phyloP scores from a whole-genome alignment of 257 asterid genomes.

The Marsdenia floribunda region DNA sequence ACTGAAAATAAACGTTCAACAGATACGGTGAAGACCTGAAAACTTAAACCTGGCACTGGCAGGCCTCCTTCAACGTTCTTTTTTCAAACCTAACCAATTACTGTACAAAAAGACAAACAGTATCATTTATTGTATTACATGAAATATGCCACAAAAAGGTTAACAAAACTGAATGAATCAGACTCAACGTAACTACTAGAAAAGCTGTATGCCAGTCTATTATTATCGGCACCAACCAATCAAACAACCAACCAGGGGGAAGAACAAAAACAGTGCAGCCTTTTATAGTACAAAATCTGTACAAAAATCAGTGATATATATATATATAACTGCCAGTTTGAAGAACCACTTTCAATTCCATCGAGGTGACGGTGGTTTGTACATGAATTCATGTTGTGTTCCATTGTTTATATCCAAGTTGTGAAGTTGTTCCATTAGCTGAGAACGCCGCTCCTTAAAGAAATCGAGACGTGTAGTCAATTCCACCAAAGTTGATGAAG shows the following conservation, averaged over 20 bases:
- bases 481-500: conserved; percentile 79
- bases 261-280: background rate
- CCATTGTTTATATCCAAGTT: conserved; percentile 67
- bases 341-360: conserved; percentile 54
- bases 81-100: conserved; percentile 3
- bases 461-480: conserved; percentile 84
- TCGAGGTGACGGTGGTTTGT: conserved; percentile 74
- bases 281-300: conserved; percentile 30
- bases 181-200: background rate
- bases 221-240: background rate
- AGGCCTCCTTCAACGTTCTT: background rate
- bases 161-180: background rate
- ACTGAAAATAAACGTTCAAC: background rate
- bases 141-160: background rate
- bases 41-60: background rate
- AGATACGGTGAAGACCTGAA: background rate
- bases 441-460: conserved; percentile 96
- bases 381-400: conserved; percentile 53
- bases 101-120: background rate
- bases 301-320: conserved; percentile 28
- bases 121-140: background rate
- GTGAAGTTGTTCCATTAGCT: conserved; percentile 94
- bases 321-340: conserved; percentile 8
- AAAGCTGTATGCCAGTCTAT: background rate
- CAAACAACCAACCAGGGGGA: background rate